These are phyloP conservation scores for Pisolithus microcarpus DNA, from an alignment of 768 basidiomycete species.

Conservation along the genomic window DNA sequence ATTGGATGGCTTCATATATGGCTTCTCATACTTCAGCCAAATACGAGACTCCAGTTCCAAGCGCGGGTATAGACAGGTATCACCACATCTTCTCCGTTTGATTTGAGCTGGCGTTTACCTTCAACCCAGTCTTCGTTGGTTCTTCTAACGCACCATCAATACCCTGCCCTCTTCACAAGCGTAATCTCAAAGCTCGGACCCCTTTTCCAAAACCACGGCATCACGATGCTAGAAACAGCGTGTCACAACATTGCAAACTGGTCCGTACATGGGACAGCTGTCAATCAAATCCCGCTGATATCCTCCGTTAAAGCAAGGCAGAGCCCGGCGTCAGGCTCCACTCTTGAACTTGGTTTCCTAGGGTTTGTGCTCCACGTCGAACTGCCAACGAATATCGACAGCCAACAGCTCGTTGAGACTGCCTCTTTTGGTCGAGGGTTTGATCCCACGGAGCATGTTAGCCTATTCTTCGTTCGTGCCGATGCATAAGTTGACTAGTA, in stretches of 20 bases:
- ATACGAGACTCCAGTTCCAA: constrained; percentile 55
- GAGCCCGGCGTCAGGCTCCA: constrained; percentile 58
- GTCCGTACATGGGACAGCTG: constrained; percentile 37
- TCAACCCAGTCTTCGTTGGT: constrained; percentile 45
- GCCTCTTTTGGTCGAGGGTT: constrained; percentile 45
- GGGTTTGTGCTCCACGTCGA: constrained; percentile 69
- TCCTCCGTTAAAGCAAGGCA: constrained; percentile 56
- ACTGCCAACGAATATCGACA: constrained; percentile 60
- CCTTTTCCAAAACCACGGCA: constrained; percentile 62
- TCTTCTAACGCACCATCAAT: constrained; percentile 71
- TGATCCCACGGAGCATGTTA: constrained; percentile 46
- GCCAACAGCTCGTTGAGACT: constrained; percentile 63
- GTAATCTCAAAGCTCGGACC: constrained; percentile 66
- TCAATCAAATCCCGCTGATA: constrained; percentile 5
- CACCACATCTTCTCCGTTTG: neutral
- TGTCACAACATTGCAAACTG: constrained; percentile 82
- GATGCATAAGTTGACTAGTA: neutral
- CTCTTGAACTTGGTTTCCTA: constrained; percentile 76
- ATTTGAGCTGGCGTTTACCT: neutral
- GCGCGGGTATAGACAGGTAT: constrained; percentile 76
- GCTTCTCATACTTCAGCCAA: constrained; percentile 74
- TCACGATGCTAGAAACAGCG: constrained; percentile 76
- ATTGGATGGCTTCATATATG: constrained; percentile 66
- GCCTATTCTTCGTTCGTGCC: neutral
- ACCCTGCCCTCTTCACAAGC: constrained; percentile 75